Percentiles rank a stretch among this genome's conserved stretches.
Conservation (phyloP, 2,329 filamentous ascomycete genomes). For the Diaporthe eres region DNA sequence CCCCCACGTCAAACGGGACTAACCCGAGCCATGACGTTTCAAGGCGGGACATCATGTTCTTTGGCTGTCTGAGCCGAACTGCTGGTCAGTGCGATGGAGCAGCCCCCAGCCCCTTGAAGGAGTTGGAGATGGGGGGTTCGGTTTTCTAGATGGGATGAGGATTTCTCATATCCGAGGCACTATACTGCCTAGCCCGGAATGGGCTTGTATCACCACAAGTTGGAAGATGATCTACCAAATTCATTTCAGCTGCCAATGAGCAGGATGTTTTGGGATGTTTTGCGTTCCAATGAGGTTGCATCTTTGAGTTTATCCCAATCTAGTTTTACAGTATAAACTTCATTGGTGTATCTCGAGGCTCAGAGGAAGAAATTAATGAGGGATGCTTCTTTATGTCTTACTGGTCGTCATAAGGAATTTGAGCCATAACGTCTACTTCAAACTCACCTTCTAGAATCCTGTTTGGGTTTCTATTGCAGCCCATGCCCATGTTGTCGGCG, state of each 20-base stretch:
- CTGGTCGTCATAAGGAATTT: neutral
- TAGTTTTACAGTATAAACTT: neutral
- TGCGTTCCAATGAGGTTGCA: neutral
- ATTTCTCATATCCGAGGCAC: neutral
- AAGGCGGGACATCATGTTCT: conserved; percentile 6
- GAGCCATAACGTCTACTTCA: neutral
- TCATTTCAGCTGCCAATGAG: neutral
- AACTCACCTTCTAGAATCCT: conserved; percentile 4
- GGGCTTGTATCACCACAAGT: no score
- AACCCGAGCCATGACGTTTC: conserved; percentile 15
- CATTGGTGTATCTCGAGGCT: neutral
- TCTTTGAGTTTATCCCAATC: neutral
- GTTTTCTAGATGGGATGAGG: neutral
- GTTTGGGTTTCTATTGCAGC: conserved; percentile 1
- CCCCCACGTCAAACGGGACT: conserved; percentile 22
- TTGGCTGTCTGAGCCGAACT: conserved; percentile 27
- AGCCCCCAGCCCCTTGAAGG: neutral
- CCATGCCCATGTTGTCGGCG: neutral
- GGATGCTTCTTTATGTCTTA: neutral
- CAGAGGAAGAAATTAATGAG: neutral
- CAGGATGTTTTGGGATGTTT: neutral
- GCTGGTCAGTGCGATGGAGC: conserved; percentile 19
- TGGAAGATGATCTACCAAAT: neutral
- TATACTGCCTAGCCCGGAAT: neutral
- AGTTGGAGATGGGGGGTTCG: neutral